phyloP scores from a whole-genome alignment of 1,284 basidiomycete genomes.

The Pisolithus thermaeus region DNA sequence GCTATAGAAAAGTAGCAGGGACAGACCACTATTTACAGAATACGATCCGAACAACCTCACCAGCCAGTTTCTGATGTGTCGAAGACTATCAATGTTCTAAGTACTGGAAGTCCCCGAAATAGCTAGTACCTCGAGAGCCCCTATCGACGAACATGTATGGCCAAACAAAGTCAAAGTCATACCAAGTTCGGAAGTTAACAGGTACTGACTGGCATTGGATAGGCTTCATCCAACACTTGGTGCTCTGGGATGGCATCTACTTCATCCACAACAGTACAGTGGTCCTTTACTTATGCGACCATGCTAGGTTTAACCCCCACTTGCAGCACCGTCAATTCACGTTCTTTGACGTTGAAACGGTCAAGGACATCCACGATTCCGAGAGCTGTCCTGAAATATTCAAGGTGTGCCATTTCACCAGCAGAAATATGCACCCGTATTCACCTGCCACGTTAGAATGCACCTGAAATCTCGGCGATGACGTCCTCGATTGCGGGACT shows the following conservation, averaged over 20 bases:
- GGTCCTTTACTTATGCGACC: neutral
- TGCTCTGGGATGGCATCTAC: neutral
- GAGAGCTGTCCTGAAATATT: constrained; percentile 71
- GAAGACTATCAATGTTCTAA: no score
- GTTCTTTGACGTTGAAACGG: constrained; percentile 70
- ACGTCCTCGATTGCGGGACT: constrained; percentile 57
- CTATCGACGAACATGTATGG: no score
- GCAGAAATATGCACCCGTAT: neutral
- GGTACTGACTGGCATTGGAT: no score
- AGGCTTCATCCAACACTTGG: neutral
- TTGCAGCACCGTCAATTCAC: constrained; percentile 77
- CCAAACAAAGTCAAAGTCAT: no score
- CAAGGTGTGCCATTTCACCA: constrained; percentile 42
- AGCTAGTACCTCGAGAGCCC: no score
- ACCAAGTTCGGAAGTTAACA: no score
- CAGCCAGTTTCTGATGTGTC: no score
- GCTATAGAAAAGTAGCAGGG: no score
- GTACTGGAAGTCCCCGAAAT: no score
- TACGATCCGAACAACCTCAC: no score
- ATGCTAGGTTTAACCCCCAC: neutral
- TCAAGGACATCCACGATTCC: constrained; percentile 79
- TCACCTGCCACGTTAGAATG: constrained; percentile 35
- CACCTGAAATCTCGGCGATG: constrained; percentile 68
- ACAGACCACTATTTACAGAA: no score
- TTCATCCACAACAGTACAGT: neutral